Evolutionary conservation across 305 asterid species (phyloP).

Genomic region (Caryopteris hybrid): DNA sequence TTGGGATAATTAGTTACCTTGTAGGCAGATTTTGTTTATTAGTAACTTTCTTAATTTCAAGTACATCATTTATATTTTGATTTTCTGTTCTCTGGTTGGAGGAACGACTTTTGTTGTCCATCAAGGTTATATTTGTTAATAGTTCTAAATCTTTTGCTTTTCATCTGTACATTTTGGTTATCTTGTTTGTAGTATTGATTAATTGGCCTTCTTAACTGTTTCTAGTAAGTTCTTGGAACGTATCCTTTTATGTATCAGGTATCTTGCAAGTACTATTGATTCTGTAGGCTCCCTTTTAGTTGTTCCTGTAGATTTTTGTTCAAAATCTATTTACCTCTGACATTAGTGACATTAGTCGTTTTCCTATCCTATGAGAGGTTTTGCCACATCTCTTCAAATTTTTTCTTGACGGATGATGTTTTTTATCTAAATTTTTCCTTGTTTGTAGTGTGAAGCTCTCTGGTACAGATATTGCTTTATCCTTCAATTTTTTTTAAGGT

Average conservation of each 20-base stretch:
- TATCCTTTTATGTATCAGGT: background rate
- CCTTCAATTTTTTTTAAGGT: too few species aligned
- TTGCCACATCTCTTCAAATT: too few species aligned
- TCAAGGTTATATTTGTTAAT: too few species aligned
- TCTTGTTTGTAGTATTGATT: background rate
- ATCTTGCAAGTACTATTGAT: too few species aligned
- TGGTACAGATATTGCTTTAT: too few species aligned
- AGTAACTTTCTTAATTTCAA: background rate
- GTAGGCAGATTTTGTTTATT: background rate
- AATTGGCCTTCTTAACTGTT: background rate
- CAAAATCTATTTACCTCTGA: too few species aligned
- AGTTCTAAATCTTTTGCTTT: background rate
- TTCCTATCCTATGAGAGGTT: too few species aligned
- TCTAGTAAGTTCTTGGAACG: background rate
- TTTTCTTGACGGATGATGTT: background rate
- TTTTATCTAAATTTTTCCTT: background rate
- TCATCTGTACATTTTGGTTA: background rate
- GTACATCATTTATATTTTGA: background rate
- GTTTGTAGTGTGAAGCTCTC: background rate
- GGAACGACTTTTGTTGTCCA: constrained; percentile 5
- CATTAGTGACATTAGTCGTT: too few species aligned
- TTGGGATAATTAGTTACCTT: constrained; percentile 6
- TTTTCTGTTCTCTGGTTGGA: constrained; percentile 12
- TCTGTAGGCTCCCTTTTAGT: too few species aligned
- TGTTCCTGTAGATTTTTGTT: too few species aligned